Base-by-base conservation (phyloP, 352 stramenopile species). In the Aphanomyces astaci region DNA sequence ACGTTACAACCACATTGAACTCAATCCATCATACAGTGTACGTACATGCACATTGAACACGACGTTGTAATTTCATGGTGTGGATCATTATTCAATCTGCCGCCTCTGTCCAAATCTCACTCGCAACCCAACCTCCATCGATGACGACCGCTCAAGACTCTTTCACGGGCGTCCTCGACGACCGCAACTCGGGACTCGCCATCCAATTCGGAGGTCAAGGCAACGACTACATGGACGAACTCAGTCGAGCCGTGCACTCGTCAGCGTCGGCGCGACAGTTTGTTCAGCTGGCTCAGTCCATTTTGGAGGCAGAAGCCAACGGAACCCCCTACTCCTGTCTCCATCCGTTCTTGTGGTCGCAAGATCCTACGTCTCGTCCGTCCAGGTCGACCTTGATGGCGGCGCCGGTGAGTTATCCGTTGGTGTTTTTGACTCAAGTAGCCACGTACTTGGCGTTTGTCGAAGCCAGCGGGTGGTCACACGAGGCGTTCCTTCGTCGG, bases 361-460 rank as follows among this genome's bases (percentile, higher is more conserved):
- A 60, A 49, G 62, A 59, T 31, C n/a, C 25, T 17, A 59, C 62
- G 22, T 60, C 43, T 0, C 62, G 52, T 15, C 71, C 70, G 22
- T 24, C 72, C 17, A 69, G 49, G 51, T 32, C 45, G 4, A 72
- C 71, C 63, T 60, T 84, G 13, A 64, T 48, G 36, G 74, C 76
- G 22, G 82, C 87, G 17, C 78, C 78, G 62, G 84, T 86, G 59
- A 94, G 85, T 69, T 94, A 92, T 75, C 76, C 87, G 60, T 64
- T 95, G 43, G 82, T 94, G 49, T 74, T 80, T 27, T 72, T 94
- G 2, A 87, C 84, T 22, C 85, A 94, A 63, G 73, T 83, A 13
- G 80, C 79, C 66, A 92, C 90, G 69, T 94, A 93, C 70, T 53
- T 92, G 3, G 74, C 76, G 4, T 89, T 90, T 70, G 73, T 93